A percentile compares a stretch with the other conserved stretches of the same genome.
phyloP scores from a whole-genome alignment of 768 basidiomycete species.

The Leccinum obscurum region DNA sequence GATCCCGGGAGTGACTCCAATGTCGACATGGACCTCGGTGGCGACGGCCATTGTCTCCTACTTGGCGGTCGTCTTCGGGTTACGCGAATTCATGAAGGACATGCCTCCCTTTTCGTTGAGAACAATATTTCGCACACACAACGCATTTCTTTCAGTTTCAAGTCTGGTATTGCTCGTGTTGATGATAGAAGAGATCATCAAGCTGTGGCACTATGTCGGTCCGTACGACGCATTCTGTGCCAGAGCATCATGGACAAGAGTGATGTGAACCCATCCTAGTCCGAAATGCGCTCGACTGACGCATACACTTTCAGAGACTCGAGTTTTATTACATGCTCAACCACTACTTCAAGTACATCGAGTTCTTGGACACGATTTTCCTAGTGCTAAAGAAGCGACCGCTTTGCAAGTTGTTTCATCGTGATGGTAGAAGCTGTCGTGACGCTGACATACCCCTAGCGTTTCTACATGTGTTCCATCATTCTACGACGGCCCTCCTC shows the following conservation, averaged over 20 bases:
- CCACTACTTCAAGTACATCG: slow-evolving; percentile 96
- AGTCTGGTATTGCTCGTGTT: slow-evolving; percentile 75
- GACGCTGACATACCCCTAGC: slow-evolving; percentile 45
- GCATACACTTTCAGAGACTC: slow-evolving; percentile 54
- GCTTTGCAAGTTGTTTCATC: slow-evolving; percentile 64
- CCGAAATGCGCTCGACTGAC: slow-evolving; percentile 6
- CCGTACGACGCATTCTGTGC: slow-evolving; percentile 75
- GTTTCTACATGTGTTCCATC: slow-evolving; percentile 97
- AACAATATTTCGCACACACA: slow-evolving; percentile 85
- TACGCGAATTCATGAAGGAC: slow-evolving; percentile 81
- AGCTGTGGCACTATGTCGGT: slow-evolving; percentile 70
- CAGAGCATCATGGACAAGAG: slow-evolving; percentile 77
- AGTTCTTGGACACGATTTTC: slow-evolving; percentile 94
- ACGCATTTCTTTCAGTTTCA: slow-evolving; percentile 79
- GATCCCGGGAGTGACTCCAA: slow-evolving; percentile 72
- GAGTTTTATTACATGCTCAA: slow-evolving; percentile 97
- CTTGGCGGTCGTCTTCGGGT: slow-evolving; percentile 80
- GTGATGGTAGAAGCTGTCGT: too few relatives aligned
- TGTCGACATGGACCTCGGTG: slow-evolving; percentile 75
- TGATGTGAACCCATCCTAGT: slow-evolving; percentile 38
- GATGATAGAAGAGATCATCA: slow-evolving; percentile 84
- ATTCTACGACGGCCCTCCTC: slow-evolving; percentile 90
- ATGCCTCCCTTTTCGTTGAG: slow-evolving; percentile 68
- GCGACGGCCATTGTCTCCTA: slow-evolving; percentile 70
- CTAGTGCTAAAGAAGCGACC: slow-evolving; percentile 97